phyloP scores from a whole-genome alignment of 1,139 yeast species.

The Candida sp. region DNA sequence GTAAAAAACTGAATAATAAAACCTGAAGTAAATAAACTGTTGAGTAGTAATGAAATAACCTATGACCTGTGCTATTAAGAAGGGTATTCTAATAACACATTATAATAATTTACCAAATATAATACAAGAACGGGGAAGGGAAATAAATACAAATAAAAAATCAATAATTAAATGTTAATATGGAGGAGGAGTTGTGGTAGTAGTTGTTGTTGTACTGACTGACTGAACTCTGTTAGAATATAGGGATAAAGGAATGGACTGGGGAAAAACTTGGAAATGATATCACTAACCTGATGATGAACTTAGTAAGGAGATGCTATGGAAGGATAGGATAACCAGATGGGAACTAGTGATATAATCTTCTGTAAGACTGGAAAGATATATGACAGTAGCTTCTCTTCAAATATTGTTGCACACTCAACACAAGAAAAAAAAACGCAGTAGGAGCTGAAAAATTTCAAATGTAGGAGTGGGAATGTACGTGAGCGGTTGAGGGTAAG shows the following conservation, averaged over 20 bases:
- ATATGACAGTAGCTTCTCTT: neutral
- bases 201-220: no score
- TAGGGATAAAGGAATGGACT: neutral
- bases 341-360: neutral
- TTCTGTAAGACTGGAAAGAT: neutral
- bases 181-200: neutral
- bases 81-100: neutral
- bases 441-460: neutral
- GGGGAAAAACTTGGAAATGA: neutral
- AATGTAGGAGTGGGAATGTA: neutral
- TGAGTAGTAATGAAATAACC: neutral
- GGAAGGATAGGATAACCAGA: neutral
- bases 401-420: neutral
- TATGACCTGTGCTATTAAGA: constrained; percentile 2
- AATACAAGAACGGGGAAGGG: constrained; percentile 3
- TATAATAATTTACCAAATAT: constrained; percentile 4
- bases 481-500: neutral
- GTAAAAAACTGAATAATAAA: neutral
- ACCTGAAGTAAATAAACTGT: neutral
- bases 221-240: neutral
- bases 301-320: neutral
- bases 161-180: neutral
- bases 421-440: neutral
- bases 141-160: neutral
- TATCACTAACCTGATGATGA: neutral